phyloP scores from a whole-genome alignment of 305 asterid species.

The Withania somnifera region DNA sequence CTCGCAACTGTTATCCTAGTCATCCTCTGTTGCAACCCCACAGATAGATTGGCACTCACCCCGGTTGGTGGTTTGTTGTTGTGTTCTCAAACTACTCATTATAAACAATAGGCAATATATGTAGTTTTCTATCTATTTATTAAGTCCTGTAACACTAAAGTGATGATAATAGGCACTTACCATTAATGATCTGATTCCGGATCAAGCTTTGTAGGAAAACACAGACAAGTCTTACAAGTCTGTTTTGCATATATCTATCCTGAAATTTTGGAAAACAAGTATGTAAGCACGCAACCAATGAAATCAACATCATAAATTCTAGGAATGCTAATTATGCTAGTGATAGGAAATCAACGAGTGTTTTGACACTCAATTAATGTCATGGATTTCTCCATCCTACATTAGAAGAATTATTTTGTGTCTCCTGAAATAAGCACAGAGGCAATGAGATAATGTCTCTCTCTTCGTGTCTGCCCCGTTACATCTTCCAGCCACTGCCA shows the following conservation, averaged over 20 bases:
- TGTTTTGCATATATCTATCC: constrained; percentile 97
- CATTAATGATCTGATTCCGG: constrained; percentile 82
- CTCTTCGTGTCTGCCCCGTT: background rate
- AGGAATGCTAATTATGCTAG: background rate
- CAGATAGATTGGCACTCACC: background rate
- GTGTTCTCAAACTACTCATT: background rate
- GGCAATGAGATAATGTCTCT: background rate
- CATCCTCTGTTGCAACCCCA: background rate
- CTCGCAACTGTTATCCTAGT: background rate
- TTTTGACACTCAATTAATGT: background rate
- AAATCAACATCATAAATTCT: background rate
- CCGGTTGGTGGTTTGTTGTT: background rate
- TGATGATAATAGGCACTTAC: constrained; percentile 29
- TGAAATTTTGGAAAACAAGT: constrained; percentile 23
- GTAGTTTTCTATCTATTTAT: background rate
- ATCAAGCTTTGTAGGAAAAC: constrained; percentile 91
- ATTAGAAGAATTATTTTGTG: background rate
- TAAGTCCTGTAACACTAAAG: background rate
- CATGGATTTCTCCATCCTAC: background rate
- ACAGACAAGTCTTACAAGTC: constrained; percentile 92
- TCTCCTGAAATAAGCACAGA: background rate
- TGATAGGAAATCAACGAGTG: background rate
- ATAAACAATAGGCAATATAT: background rate
- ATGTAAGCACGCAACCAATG: background rate
- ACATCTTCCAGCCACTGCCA: background rate